These are phyloP conservation scores for Pythium folliculosum DNA, from an alignment of 352 stramenopile species.

Conservation along the genomic window DNA sequence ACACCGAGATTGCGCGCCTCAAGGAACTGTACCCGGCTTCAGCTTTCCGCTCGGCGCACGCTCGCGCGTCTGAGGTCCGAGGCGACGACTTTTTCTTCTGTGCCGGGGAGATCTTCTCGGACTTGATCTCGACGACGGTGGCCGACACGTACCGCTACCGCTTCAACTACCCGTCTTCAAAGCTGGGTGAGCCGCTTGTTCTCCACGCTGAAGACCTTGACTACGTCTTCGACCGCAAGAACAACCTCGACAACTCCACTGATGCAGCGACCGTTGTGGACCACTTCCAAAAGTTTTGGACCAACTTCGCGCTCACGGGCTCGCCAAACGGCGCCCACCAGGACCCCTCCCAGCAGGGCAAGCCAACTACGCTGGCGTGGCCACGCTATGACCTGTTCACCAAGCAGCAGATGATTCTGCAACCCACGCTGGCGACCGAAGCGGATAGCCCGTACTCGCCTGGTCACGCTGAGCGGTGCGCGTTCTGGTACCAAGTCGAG, in stretches of 20 bases:
- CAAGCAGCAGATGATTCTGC: constrained; percentile 22
- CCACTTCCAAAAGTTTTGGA: constrained; percentile 23
- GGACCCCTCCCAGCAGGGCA: not conserved
- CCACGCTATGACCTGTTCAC: constrained; percentile 5
- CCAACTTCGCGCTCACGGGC: constrained; percentile 15
- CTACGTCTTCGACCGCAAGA: constrained; percentile 18
- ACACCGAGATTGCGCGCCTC: not conserved
- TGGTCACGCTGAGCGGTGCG: constrained; percentile 10
- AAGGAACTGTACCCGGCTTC: constrained; percentile 4
- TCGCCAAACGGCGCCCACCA: constrained; percentile 5
- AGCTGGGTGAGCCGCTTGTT: constrained; percentile 6
- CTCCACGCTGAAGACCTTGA: constrained; percentile 15
- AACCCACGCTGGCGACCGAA: constrained; percentile 10
- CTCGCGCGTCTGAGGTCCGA: constrained; percentile 2
- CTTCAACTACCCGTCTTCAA: constrained; percentile 10
- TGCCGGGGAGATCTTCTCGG: constrained; percentile 7
- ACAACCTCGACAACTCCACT: constrained; percentile 2
- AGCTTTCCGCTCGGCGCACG: not conserved
- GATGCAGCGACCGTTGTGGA: not conserved
- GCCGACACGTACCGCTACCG: constrained; percentile 21
- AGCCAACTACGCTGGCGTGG: not conserved
- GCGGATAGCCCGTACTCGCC: constrained; percentile 1
- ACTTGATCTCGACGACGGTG: not conserved
- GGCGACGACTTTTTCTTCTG: constrained; percentile 17
- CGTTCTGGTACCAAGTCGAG: constrained; percentile 21